Conservation (phyloP, 2,329 filamentous ascomycete genomes). For the Colletotrichum musicola region DNA sequence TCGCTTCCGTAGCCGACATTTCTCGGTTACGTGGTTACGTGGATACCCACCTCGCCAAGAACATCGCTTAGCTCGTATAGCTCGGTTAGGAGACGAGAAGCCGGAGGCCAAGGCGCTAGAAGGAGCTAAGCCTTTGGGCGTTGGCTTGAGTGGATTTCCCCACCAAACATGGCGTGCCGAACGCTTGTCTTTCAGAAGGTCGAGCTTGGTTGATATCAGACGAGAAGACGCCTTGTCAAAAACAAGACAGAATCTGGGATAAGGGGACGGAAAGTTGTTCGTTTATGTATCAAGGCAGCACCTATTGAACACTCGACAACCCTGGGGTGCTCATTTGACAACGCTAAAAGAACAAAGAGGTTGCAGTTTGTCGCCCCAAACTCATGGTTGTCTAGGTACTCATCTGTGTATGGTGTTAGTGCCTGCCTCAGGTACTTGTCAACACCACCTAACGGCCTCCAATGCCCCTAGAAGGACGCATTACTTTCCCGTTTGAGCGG, state of each 20-base stretch:
- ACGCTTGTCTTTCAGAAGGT: background rate
- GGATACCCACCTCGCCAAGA: background rate
- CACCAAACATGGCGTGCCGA: background rate
- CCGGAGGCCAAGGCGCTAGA: slow-evolving; percentile 34
- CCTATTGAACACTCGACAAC: too few species aligned
- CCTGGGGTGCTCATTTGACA: too few species aligned
- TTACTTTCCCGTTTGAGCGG: slow-evolving; percentile 28
- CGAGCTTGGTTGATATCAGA: background rate
- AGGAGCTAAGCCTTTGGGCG: slow-evolving; percentile 23
- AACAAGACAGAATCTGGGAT: too few species aligned
- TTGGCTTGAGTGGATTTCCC: slow-evolving; percentile 3
- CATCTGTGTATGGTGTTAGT: too few species aligned
- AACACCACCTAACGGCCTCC: slow-evolving; percentile 4
- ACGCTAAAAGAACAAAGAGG: too few species aligned
- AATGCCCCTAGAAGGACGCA: slow-evolving; percentile 18
- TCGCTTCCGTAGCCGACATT: background rate
- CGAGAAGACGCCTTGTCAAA: too few species aligned
- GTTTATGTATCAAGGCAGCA: background rate
- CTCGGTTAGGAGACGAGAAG: slow-evolving; percentile 10
- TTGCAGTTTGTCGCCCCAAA: too few species aligned
- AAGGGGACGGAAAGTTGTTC: background rate
- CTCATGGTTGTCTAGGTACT: too few species aligned
- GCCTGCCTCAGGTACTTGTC: too few species aligned
- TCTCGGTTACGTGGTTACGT: slow-evolving; percentile 29
- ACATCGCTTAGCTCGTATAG: slow-evolving; percentile 35